Evolutionary conservation across 2,329 filamentous ascomycete species (phyloP), one percentile per base, ranked within the genome.

Genomic region (Aspergillus pseudoglaucus): DNA sequence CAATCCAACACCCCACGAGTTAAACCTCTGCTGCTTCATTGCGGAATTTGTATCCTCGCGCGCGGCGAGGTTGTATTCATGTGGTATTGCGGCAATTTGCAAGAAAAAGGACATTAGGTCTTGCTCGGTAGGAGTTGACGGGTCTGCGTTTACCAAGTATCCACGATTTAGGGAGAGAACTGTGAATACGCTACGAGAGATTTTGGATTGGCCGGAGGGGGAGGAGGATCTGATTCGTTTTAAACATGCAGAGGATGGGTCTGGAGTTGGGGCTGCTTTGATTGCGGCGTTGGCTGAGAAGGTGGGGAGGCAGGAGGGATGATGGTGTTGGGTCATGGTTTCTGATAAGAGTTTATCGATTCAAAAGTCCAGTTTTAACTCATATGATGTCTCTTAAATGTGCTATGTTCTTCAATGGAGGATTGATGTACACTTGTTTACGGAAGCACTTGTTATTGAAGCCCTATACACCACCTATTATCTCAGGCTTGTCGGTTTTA

Each of bases 91-190:
- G n/a, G 93, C 90, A 47, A 94, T 97, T 61, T 88, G 86, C 79
- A 93, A 85, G 75, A 96, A 96, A 82, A 95, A 95, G 78, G 78
- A 80, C 52, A 88, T 89, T 68, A 72, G 83, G 60, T 78, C 79
- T 27, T 94, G 88, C 72, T 90, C 95, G 68, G 90, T 97, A 25
- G 91, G 91, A 56, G 91, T 93, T 45, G 91, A 97, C 64, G 93
- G 93, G 17, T 93, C 88, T 8, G 90, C 97, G 41, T 97, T 97
- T 75, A 95, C 94, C 79, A 96, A 95, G 68, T 96, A 96, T 72
- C 88, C 90, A n/a, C 85, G 94, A 71, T 96, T 96, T 80, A 94
- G 95, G 77, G 80, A 83, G 47, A 84, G 90, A 46, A 89, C 89
- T 46, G 89, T 90, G 9, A 77, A 83, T 65, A 91, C 90, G 32